These are phyloP conservation scores for Chimonanthus praecox DNA, from an alignment of 164 flowering plant species.

Conservation along the genomic window DNA sequence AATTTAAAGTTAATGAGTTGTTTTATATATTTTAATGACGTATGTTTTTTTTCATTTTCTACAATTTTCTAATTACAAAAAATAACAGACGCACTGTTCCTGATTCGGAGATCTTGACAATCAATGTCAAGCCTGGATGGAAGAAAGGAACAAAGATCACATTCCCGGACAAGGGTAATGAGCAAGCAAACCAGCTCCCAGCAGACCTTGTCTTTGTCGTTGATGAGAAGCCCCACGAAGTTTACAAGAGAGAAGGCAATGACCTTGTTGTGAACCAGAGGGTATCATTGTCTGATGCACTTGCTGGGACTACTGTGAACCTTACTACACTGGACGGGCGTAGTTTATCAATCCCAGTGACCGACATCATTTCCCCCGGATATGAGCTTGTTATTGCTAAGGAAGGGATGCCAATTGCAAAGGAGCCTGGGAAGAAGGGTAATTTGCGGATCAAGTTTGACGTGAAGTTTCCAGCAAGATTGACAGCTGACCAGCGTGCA, in stretches of 20 bases:
- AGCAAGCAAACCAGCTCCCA: slow-evolving; percentile 44
- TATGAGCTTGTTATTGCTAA: slow-evolving; percentile 44
- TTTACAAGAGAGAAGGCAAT: slow-evolving; percentile 67
- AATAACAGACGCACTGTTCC: slow-evolving; percentile 20
- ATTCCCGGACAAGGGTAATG: slow-evolving; percentile 77
- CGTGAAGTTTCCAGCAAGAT: slow-evolving; percentile 35
- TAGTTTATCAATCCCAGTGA: slow-evolving; percentile 37
- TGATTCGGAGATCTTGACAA: slow-evolving; percentile 51
- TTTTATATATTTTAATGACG: too few relatives aligned
- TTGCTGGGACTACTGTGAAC: slow-evolving; percentile 48
- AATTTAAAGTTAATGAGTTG: too few relatives aligned
- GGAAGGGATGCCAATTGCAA: slow-evolving; percentile 60
- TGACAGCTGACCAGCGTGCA: slow-evolving; percentile 30
- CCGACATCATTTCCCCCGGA: slow-evolving; percentile 46
- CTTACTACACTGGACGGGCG: slow-evolving; percentile 59
- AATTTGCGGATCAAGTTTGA: slow-evolving; percentile 37
- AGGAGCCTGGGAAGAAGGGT: slow-evolving; percentile 44
- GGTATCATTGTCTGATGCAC: slow-evolving; percentile 49
- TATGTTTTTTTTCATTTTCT: too few relatives aligned
- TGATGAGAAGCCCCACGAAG: slow-evolving; percentile 60
- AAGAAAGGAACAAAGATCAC: slow-evolving; percentile 80
- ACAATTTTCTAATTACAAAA: background rate
- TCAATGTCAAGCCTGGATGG: slow-evolving; percentile 77
- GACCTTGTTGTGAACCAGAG: slow-evolving; percentile 46
- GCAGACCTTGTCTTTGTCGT: slow-evolving; percentile 66